Evolutionary conservation across 345 rosid species (phyloP), one percentile per base, ranked within the genome.

Genomic region (Bretschneidera sinensis): DNA sequence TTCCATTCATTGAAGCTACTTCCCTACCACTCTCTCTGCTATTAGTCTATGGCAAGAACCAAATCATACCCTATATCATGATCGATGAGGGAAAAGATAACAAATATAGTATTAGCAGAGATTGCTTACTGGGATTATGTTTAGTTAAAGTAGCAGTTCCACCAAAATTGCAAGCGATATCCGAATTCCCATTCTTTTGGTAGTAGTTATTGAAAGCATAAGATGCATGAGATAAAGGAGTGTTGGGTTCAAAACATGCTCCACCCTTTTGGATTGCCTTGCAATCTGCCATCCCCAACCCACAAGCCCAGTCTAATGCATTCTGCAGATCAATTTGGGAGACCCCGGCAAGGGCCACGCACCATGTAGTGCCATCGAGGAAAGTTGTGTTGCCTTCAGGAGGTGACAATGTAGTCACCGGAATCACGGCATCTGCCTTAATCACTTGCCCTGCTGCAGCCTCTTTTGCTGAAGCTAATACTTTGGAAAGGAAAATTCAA

Each of bases 271-370:
- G 83, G 63, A 92, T 89, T 2, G 85, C 76, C 1, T 69, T 21
- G 67, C 98, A 89, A 57, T 92, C 90, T 7, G 88, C 76, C 92
- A 70, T 80, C 16, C 99, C 99, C 34, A 83, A 54, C 10, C 99
- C 97, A 64, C 97, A 92, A 4, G 97, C 94, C 99, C 99, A 94
- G 60, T 94, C 97, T 45, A 94, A 69, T 20, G 99, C 99, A 43
- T 79, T 83, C 64, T 90, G 97, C 60, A 90, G 68, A 71, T 87
- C 97, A 45, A 65, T 66, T 53, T 86, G 94, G 17, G 96, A 65
- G 1, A 77, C 95, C 43, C 90, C 91, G 0, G 86, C 50, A 18
- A 62, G 76, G 28, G 97, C 96, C 57, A 89, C 88, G 51, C 97
- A 92, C 97, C 97, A 92, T 48, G 87, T 80, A 5, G 83, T 81